Conservation (phyloP, 2,329 filamentous ascomycete species). For the Exophiala sideris region DNA sequence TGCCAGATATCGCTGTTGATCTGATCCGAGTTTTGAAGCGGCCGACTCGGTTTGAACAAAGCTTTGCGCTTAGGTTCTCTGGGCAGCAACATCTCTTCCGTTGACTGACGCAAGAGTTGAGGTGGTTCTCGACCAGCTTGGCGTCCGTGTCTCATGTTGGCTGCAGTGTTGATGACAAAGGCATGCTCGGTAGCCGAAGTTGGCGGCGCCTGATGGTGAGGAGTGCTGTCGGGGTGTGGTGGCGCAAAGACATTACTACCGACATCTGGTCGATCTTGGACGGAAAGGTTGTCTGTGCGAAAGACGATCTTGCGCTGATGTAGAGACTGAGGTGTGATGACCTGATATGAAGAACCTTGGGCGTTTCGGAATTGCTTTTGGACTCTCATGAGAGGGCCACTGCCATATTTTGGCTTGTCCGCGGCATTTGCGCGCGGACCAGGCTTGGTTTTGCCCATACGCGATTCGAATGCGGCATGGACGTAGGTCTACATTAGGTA, state of each 20-base stretch:
- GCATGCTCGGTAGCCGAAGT: neutral
- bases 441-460: neutral
- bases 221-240: neutral
- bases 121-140: neutral
- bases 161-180: constrained; percentile 12
- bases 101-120: neutral
- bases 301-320: neutral
- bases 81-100: neutral
- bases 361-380: constrained; percentile 5
- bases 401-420: constrained; percentile 12
- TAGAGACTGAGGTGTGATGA: neutral
- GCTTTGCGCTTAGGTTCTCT: neutral
- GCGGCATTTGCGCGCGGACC: neutral
- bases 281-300: neutral
- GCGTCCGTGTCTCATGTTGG: constrained; percentile 6
- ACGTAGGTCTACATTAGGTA: neutral
- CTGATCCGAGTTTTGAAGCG: constrained; percentile 14
- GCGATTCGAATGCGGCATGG: neutral
- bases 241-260: neutral
- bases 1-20: constrained; percentile 26
- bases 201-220: neutral
- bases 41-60: constrained; percentile 7
- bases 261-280: neutral
- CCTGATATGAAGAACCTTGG: constrained; percentile 12
- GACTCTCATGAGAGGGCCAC: constrained; percentile 12